These are phyloP conservation scores for Tieghemiomyces parasiticus DNA, from an alignment of 192 early-diverging fungal species.

Conservation along the genomic window DNA sequence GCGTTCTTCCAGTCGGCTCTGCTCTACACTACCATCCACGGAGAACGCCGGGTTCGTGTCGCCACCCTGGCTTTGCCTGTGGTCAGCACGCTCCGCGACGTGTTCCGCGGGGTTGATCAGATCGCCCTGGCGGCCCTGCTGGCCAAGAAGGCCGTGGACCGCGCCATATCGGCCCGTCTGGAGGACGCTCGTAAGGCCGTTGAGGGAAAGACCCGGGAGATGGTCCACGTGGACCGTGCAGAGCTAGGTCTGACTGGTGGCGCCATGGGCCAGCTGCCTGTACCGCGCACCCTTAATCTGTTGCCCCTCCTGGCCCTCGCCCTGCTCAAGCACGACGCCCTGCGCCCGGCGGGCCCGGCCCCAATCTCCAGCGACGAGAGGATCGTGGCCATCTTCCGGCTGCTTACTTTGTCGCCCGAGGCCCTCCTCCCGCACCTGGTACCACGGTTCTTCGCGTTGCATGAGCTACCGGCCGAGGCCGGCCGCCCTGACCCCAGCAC, in stretches of 20 bases:
- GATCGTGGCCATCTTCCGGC: conserved; percentile 59
- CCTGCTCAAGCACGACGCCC: conserved; percentile 60
- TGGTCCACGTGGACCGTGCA: conserved; percentile 81
- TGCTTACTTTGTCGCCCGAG: conserved; percentile 74
- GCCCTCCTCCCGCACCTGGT: conserved; percentile 47
- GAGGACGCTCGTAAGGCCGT: conserved; percentile 92
- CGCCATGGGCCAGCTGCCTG: conserved; percentile 63
- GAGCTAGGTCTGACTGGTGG: conserved; percentile 54
- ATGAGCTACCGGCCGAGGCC: conserved; percentile 52
- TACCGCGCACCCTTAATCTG: conserved; percentile 72
- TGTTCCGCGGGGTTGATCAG: conserved; percentile 75
- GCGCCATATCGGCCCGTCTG: conserved; percentile 65
- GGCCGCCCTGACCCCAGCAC: conserved; percentile 22
- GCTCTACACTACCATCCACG: conserved; percentile 73
- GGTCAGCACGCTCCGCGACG: conserved; percentile 57
- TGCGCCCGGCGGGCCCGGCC: conserved; percentile 32
- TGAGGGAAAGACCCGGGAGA: conserved; percentile 69
- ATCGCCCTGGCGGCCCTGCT: conserved; percentile 65
- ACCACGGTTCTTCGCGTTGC: conserved; percentile 71
- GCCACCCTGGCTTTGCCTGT: conserved; percentile 81
- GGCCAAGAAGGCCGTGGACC: conserved; percentile 84
- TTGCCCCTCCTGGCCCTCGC: conserved; percentile 71
- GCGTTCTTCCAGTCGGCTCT: conserved; percentile 94
- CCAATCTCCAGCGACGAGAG: conserved; percentile 66
- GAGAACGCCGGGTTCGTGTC: conserved; percentile 89